Base-by-base conservation (phyloP, 2,329 filamentous ascomycete species). In the Stemphylium vesicarium region DNA sequence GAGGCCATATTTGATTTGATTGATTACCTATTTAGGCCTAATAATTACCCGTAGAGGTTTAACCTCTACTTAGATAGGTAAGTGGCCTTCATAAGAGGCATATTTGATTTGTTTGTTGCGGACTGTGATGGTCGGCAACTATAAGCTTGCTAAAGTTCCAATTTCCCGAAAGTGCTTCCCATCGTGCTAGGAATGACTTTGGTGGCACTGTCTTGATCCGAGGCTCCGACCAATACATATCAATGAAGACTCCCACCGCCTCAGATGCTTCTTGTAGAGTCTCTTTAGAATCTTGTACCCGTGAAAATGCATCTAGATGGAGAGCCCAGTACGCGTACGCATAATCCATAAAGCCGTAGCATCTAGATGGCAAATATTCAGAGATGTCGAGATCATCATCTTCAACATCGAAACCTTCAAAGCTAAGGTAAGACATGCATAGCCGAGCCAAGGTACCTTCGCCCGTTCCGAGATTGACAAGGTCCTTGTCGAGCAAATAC, bases 281-380 rank as follows among this genome's bases (percentile, higher is more conserved):
- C 4, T 44, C 39, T 22, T 33, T 44, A 1, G 45, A 15, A 3
- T 29, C n/a, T 16, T 43, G n/a, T 8, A 22, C n/a, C 15, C 52
- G 52, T 16, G 50, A 35, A 22, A 31, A 40, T 10, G 29, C 45
- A 22, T 55, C 45, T 15, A 55, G 10, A 22, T 55, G 45, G n/a
- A 33, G 45, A 24, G 52, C 41, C 52, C 45, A 50, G 45, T 50
- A 50, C 22, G 45, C 45, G 15, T 50, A 55, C 2, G 52, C 45
- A 41, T 55, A 50, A 12, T 55, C 45, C 2, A 55, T 15, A 29
- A 55, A 55, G 3, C 52, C 52, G 39, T 50, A 50, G 15, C 46
- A 50, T 9, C 45, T 45, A 10, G 36, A 55, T n/a, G 45, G 29
- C 18, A 44, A 20, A 35, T 38, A 44, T 12, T 22, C 40, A 5